These are phyloP conservation scores for Verticillium nonalfalfae DNA, from an alignment of 2,329 filamentous ascomycete species.

Conservation along the genomic window DNA sequence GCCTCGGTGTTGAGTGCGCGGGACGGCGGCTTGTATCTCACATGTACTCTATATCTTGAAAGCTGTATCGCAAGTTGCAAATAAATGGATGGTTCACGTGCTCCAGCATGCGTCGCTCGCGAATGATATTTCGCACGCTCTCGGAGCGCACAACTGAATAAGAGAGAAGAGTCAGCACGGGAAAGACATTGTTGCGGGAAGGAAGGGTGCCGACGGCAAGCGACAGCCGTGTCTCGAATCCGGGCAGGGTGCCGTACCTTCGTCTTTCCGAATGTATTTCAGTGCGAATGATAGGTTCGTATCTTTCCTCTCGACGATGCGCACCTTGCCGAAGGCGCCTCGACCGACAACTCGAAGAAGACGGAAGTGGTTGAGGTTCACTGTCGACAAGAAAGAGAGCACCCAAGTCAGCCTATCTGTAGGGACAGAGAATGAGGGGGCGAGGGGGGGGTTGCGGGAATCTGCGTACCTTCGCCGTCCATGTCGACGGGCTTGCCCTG, in stretches of 20 bases:
- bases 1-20: conserved; percentile 19
- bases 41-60: conserved; percentile 99
- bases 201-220: background rate
- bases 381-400: conserved; percentile 36
- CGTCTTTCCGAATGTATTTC: conserved; percentile 98
- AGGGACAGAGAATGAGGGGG: background rate
- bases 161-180: conserved; percentile 7
- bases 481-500: conserved; percentile 90
- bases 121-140: conserved; percentile 96
- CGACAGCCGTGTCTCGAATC: background rate
- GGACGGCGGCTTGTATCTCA: conserved; percentile 36
- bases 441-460: background rate
- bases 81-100: conserved; percentile 97
- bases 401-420: conserved; percentile 4
- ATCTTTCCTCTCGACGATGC: conserved; percentile 97
- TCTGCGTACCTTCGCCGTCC: conserved; percentile 77
- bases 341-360: conserved; percentile 92
- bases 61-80: conserved; percentile 97
- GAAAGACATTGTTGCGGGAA: background rate
- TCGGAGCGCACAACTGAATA: conserved; percentile 84
- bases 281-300: conserved; percentile 89
- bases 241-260: conserved; percentile 54
- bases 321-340: conserved; percentile 96
- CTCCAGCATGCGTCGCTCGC: conserved; percentile 95
- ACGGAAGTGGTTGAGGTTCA: conserved; percentile 96